Conservation (phyloP, 2,329 filamentous ascomycete genomes). For the Scopulariopsis brevicaulis region DNA sequence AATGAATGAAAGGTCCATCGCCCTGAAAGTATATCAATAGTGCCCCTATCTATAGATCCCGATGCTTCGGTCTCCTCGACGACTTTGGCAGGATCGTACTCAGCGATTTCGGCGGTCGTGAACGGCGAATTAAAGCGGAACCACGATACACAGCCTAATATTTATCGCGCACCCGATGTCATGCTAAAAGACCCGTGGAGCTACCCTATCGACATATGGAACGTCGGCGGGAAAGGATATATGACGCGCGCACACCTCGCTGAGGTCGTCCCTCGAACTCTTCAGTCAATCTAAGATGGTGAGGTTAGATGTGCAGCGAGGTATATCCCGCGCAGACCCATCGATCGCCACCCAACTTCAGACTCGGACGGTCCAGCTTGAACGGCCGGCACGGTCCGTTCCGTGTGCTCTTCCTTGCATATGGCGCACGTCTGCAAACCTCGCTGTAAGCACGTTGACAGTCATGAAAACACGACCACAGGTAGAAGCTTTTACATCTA, state of each 20-base stretch:
- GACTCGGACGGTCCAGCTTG: too few relatives aligned
- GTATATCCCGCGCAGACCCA: too few relatives aligned
- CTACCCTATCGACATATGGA: conserved; percentile 16
- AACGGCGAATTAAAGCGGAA: conserved; percentile 12
- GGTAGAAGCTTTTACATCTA: too few relatives aligned
- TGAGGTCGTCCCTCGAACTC: conserved; percentile 16
- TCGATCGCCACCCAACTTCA: too few relatives aligned
- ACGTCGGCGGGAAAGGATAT: conserved; percentile 12
- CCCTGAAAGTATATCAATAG: conserved; percentile 12
- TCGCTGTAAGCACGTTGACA: too few relatives aligned
- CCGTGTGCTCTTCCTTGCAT: too few relatives aligned
- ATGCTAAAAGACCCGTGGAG: conserved; percentile 17
- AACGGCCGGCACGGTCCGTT: too few relatives aligned
- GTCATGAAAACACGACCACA: too few relatives aligned
- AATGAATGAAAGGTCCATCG: conserved; percentile 13
- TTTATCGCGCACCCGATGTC: conserved; percentile 18
- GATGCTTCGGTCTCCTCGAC: conserved; percentile 11
- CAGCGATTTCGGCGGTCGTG: conserved; percentile 16
- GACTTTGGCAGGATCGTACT: conserved; percentile 14
- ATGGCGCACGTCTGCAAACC: too few relatives aligned
- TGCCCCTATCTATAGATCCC: conserved; percentile 10
- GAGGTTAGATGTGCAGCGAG: too few relatives aligned
- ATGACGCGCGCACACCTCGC: conserved; percentile 14
- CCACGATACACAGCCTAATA: conserved; percentile 16
- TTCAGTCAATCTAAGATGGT: too few relatives aligned